Conservation (phyloP, 1,139 yeast genomes). For the Candida anutae region DNA sequence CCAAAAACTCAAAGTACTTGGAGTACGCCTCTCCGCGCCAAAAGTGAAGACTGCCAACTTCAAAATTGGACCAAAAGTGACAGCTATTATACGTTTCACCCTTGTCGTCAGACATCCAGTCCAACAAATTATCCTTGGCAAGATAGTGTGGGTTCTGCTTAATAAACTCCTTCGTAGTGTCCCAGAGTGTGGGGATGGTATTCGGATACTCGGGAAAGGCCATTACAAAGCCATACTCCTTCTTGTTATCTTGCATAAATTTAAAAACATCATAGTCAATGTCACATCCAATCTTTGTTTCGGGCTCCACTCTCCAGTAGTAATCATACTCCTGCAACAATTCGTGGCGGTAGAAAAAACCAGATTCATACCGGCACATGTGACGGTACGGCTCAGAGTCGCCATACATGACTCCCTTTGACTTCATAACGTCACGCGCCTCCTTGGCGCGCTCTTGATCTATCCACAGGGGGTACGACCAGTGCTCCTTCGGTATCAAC, state of each 20-base stretch:
- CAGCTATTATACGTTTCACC: slow-evolving; percentile 70
- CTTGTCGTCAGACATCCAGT: slow-evolving; percentile 49
- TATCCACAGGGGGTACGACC: slow-evolving; percentile 46
- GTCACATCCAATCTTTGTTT: slow-evolving; percentile 83
- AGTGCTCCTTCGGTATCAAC: slow-evolving; percentile 49
- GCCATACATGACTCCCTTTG: slow-evolving; percentile 74
- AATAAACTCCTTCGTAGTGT: slow-evolving; percentile 43
- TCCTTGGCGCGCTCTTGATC: slow-evolving; percentile 30
- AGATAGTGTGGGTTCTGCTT: slow-evolving; percentile 34
- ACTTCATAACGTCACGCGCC: slow-evolving; percentile 66
- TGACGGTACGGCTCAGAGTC: slow-evolving; percentile 67
- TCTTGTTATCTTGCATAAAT: slow-evolving; percentile 63
- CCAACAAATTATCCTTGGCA: slow-evolving; percentile 40
- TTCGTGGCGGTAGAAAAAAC: slow-evolving; percentile 70
- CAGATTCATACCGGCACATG: slow-evolving; percentile 70
- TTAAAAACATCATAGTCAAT: slow-evolving; percentile 83
- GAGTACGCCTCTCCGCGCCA: slow-evolving; percentile 65
- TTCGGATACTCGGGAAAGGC: slow-evolving; percentile 65
- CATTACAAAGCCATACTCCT: slow-evolving; percentile 79
- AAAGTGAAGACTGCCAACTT: slow-evolving; percentile 70
- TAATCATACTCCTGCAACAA: slow-evolving; percentile 62
- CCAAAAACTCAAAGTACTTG: slow-evolving; percentile 64
- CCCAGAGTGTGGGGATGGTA: slow-evolving; percentile 63
- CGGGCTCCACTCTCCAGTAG: slow-evolving; percentile 96
- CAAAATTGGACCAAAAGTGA: slow-evolving; percentile 94